Evolutionary conservation across 2,329 filamentous ascomycete species (phyloP), one percentile per base, ranked within the genome.

Genomic region (Stagonosporopsis chrysanthemi): DNA sequence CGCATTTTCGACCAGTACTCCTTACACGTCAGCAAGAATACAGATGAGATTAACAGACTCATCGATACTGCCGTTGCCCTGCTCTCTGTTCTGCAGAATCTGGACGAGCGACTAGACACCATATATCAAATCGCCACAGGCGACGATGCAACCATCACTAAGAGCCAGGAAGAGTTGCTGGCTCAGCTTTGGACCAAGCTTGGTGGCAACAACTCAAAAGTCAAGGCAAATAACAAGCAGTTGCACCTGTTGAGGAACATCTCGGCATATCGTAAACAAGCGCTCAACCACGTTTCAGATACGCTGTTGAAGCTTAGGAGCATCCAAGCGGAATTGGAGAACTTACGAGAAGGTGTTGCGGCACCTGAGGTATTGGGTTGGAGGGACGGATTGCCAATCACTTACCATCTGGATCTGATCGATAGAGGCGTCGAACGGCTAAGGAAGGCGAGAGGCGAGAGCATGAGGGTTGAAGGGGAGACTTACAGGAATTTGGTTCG

Each of bases 361-460:
- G 83, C 84, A 53, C 89, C 90, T 0, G 87, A 87, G 62, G 73
- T 89, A 9, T 67, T 87, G 11, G 82, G 82, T 1, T 82, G 80
- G 24, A 78, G 78, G 7, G 74, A 77, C 3, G 78, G 81, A 26
- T 80, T 91, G 9, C 89, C 90, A 2, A 78, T 95, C 4, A 83
- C 84, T 47, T 87, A 91, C 39, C 90, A 95, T 70, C 87, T 95
- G 38, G 87, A 91, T 64, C 88, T 86, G 53, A 92, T 95, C 60
- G 82, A 89, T 55, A 80, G 86, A 45, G 89, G 89, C 0, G 86
- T 93, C 1, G 88, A 92, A 74, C 81, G 91, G 61, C 77, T 95
- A 58, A 87, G 91, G 71, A 76, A 79, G 22, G 86, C 88, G 43
- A 81, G 90, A 57, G 81, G 83, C 39, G 83, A 85, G 59, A 84